Percentiles rank a stretch among this genome's conserved stretches.
These are phyloP conservation scores for Wickerhamiella kazuoi DNA, from an alignment of 805 yeast species.

Conservation along the genomic window DNA sequence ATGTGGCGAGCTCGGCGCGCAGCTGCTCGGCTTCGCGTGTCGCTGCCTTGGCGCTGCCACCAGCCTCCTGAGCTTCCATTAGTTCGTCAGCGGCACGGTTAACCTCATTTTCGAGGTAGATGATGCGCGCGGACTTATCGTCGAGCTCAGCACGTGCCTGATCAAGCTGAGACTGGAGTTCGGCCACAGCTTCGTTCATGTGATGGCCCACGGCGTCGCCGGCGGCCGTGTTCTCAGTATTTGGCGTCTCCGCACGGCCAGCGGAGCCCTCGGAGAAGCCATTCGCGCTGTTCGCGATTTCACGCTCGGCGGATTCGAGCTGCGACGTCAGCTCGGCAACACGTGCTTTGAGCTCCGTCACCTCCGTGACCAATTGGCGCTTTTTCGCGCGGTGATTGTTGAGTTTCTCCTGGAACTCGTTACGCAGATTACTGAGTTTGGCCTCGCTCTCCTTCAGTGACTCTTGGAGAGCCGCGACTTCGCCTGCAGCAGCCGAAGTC, in stretches of 20 bases:
- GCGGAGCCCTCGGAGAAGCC: too few species aligned
- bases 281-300: background rate
- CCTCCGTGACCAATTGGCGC: constrained; percentile 13
- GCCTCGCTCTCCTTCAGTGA: constrained; percentile 5
- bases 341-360: constrained; percentile 1
- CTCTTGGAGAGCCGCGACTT: background rate
- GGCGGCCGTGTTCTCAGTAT: too few species aligned
- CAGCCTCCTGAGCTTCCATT: constrained; percentile 9
- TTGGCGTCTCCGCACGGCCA: too few species aligned
- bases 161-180: background rate
- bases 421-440: constrained; percentile 10
- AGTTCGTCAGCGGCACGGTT: constrained; percentile 16
- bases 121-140: constrained; percentile 14
- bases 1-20: constrained; percentile 8
- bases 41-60: background rate
- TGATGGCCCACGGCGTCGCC: background rate
- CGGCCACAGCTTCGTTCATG: background rate
- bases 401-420: constrained; percentile 16
- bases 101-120: constrained; percentile 19
- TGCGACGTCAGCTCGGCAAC: background rate
- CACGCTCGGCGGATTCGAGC: background rate
- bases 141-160: constrained; percentile 12
- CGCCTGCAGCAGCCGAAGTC: background rate
- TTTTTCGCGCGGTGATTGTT: constrained; percentile 5
- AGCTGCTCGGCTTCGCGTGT: constrained; percentile 1